Base-by-base conservation (phyloP, 73 alveolate species). In the Paramecium sonneborni region DNA sequence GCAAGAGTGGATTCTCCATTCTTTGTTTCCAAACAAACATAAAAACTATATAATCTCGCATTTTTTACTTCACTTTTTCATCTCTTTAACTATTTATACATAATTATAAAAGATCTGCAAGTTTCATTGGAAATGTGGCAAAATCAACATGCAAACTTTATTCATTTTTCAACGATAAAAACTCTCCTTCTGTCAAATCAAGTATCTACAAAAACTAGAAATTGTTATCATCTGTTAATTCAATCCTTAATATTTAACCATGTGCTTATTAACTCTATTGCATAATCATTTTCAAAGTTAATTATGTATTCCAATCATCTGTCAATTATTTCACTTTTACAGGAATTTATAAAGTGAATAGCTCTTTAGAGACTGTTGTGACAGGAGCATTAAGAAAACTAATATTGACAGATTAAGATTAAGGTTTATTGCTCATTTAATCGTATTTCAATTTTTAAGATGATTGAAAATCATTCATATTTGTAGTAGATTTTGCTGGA, bases 91-190 rank as follows among this genome's bases (percentile, higher is more conserved):
- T 69, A 57, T 70, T 88, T 14, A 88, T 76, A 24, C 91, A 88
- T 32, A 88, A 69, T 32, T 88, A 76, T 37, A 88, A 34, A 3
- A 88, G 56, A n/a, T 88, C 94, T 37, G 87, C 87, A 1, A 88
- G 70, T 57, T 88, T 88, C 79, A 62, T 68, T 14, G 94, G 94
- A 38, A 88, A 88, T 56, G 89, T 82, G 76, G 68, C 74, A 67
- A 88, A 88, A 72, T 88, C 94, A 21, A 88, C 94, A 88, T 69
- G 85, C 38, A 88, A 70, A 48, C 87, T 88, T 44, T 88, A 70
- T 38, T 88, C 94, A 70, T 88, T 88, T 43, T 88, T 88, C 28
- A 88, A 76, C 14, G 85, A 38, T 1, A 88, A 30, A 34, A 88
- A 88, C 7, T 88, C 94, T 21, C 69, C 35, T 70, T 88, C 94